phyloP scores from a whole-genome alignment of 129 eudicot genomes.

The Arctium lappa region DNA sequence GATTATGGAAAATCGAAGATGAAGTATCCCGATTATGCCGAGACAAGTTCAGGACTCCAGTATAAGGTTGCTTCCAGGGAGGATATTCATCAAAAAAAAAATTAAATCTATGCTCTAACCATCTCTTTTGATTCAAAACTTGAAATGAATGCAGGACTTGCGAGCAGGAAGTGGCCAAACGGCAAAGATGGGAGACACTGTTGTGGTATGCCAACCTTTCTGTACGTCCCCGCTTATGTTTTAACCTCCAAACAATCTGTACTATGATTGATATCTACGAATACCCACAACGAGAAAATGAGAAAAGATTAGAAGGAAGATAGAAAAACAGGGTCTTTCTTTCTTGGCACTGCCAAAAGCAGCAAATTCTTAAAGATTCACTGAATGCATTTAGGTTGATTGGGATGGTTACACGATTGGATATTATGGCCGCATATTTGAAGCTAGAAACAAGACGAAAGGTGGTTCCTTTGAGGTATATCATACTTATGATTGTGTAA shows the following conservation, averaged over 20 bases:
- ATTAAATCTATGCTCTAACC: background rate
- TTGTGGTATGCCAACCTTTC: constrained; percentile 71
- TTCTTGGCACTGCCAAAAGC: background rate
- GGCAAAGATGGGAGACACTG: constrained; percentile 75
- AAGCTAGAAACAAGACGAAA: constrained; percentile 97
- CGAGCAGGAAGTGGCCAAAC: constrained; percentile 73
- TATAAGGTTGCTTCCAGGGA: constrained; percentile 62
- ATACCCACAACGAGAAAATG: background rate
- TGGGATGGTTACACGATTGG: constrained; percentile 99
- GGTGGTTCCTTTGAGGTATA: constrained; percentile 98
- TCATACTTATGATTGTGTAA: constrained; percentile 8
- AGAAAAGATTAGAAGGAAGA: background rate
- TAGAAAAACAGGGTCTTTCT: background rate
- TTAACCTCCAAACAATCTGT: background rate
- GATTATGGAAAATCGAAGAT: constrained; percentile 97
- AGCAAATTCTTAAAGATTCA: constrained; percentile 1
- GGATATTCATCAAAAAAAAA: background rate
- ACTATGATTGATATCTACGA: background rate
- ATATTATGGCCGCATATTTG: constrained; percentile 97
- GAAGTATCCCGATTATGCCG: constrained; percentile 87
- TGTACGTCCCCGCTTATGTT: constrained; percentile 20
- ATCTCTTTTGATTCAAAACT: constrained; percentile 16
- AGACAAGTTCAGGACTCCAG: constrained; percentile 93
- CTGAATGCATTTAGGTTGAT: constrained; percentile 61
- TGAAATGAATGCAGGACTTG: constrained; percentile 63